These are phyloP conservation scores for Rhizophagus sp. DNA, from an alignment of 192 early-diverging fungal species.

Conservation along the genomic window DNA sequence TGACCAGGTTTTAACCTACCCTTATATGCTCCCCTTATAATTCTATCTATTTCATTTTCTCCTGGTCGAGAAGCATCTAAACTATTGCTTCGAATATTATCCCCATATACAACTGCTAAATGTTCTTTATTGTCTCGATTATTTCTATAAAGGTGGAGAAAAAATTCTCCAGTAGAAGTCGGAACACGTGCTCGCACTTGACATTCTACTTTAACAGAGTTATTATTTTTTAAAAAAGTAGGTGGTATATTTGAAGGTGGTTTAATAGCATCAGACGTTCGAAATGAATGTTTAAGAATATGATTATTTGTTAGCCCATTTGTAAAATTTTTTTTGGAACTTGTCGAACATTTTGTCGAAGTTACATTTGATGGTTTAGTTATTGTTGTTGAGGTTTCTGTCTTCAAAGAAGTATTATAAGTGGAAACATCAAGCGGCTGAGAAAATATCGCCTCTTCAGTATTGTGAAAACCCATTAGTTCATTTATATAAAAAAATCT, in stretches of 20 bases:
- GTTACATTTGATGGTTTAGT: background rate
- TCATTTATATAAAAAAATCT: background rate
- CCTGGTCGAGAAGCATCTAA: slow-evolving; percentile 64
- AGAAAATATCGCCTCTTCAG: slow-evolving; percentile 12
- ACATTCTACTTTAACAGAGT: slow-evolving; percentile 43
- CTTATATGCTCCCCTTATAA: slow-evolving; percentile 74
- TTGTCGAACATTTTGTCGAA: slow-evolving; percentile 5
- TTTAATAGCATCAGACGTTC: background rate
- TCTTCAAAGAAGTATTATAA: background rate
- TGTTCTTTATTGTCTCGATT: slow-evolving; percentile 88
- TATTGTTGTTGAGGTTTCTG: background rate
- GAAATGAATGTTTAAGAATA: background rate
- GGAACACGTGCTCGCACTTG: slow-evolving; percentile 79
- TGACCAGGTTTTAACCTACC: slow-evolving; percentile 47
- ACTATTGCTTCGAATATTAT: slow-evolving; percentile 68
- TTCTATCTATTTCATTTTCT: slow-evolving; percentile 80
- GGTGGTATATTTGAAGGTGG: background rate
- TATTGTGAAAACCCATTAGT: slow-evolving; percentile 7
- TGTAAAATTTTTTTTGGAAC: slow-evolving; percentile 23
- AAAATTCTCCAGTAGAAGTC: slow-evolving; percentile 73
- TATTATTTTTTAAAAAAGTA: background rate
- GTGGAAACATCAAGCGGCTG: slow-evolving; percentile 9
- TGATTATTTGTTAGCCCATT: slow-evolving; percentile 3
- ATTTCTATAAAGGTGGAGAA: slow-evolving; percentile 85
- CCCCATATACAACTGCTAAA: slow-evolving; percentile 91